These are phyloP conservation scores for Yarrowia divulgata DNA, from an alignment of 805 yeast species.

Conservation along the genomic window DNA sequence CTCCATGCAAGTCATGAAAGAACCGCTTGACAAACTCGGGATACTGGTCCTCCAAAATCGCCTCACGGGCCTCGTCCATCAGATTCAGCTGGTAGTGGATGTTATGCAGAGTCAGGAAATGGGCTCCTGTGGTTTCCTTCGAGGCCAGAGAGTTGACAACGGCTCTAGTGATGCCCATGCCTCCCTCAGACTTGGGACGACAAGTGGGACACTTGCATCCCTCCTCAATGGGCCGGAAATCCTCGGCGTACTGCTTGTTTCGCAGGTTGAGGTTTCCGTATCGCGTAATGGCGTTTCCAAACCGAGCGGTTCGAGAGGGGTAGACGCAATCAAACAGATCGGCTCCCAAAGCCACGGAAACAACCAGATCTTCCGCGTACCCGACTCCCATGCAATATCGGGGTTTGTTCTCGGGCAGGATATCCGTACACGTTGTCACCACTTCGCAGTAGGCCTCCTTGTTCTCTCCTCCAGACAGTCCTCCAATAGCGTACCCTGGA, in stretches of 20 bases:
- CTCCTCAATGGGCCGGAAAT: conserved; percentile 51
- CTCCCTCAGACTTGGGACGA: conserved; percentile 48
- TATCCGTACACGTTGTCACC: conserved; percentile 53
- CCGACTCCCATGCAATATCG: conserved; percentile 59
- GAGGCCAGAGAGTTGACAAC: conserved; percentile 52
- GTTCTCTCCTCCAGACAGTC: conserved; percentile 58
- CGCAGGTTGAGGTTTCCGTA: conserved; percentile 52
- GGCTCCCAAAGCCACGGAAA: conserved; percentile 57
- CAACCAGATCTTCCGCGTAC: conserved; percentile 57
- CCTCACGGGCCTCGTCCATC: conserved; percentile 53
- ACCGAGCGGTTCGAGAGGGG: conserved; percentile 56
- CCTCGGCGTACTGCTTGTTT: conserved; percentile 50
- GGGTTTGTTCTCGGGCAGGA: conserved; percentile 54
- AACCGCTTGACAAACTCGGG: conserved; percentile 52
- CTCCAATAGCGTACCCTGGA: conserved; percentile 58
- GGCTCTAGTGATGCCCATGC: conserved; percentile 53
- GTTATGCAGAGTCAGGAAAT: conserved; percentile 55
- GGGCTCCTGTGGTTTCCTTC: conserved; percentile 56
- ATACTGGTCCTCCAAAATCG: conserved; percentile 53
- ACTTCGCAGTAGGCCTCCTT: conserved; percentile 54
- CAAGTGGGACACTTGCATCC: conserved; percentile 56
- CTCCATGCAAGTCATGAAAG: conserved; percentile 51
- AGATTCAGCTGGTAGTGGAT: conserved; percentile 55
- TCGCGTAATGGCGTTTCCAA: conserved; percentile 56
- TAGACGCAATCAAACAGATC: conserved; percentile 58